These are phyloP conservation scores for Amoebophrya sp. DNA, from an alignment of 169 alveolate species.

Conservation along the genomic window DNA sequence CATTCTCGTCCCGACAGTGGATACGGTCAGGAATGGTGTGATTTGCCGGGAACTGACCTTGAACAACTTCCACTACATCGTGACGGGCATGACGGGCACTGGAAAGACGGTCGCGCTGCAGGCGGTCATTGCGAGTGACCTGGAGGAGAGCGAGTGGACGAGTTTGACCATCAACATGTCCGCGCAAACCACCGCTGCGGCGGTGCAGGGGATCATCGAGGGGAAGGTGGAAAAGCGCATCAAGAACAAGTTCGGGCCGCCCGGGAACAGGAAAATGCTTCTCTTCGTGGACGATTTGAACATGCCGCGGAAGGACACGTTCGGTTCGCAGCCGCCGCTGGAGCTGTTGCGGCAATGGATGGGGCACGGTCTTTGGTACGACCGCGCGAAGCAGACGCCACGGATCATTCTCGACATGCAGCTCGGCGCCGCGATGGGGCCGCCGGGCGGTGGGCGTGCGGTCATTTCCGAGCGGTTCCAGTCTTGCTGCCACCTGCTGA, in stretches of 20 bases:
- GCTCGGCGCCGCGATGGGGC: conserved; percentile 85
- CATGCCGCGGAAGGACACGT: conserved; percentile 85
- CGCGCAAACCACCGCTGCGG: conserved; percentile 65
- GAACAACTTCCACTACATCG: conserved; percentile 52
- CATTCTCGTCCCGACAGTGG: conserved; percentile 83
- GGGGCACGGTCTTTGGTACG: conserved; percentile 74
- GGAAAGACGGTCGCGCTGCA: conserved; percentile 81
- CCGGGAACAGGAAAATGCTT: conserved; percentile 68
- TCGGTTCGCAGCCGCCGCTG: conserved; percentile 85
- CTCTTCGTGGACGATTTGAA: conserved; percentile 83
- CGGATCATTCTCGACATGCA: conserved; percentile 65
- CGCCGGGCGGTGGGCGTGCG: conserved; percentile 88
- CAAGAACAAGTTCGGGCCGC: conserved; percentile 78
- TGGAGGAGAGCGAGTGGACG: conserved; percentile 48
- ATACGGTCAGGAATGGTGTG: conserved; percentile 63
- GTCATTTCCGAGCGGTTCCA: conserved; percentile 66
- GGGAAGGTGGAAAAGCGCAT: conserved; percentile 73
- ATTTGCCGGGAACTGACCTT: conserved; percentile 51
- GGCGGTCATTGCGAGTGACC: conserved; percentile 46
- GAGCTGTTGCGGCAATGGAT: conserved; percentile 83
- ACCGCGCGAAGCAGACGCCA: conserved; percentile 64
- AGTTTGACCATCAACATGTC: conserved; percentile 68
- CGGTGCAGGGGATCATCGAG: conserved; percentile 72
- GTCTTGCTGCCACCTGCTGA: conserved; percentile 61
- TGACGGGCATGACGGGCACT: conserved; percentile 83